Percentiles rank a stretch among this genome's conserved stretches.
Evolutionary conservation across 108 stramenopile species (phyloP).

Genomic region (Asterionellopsis glacialis): DNA sequence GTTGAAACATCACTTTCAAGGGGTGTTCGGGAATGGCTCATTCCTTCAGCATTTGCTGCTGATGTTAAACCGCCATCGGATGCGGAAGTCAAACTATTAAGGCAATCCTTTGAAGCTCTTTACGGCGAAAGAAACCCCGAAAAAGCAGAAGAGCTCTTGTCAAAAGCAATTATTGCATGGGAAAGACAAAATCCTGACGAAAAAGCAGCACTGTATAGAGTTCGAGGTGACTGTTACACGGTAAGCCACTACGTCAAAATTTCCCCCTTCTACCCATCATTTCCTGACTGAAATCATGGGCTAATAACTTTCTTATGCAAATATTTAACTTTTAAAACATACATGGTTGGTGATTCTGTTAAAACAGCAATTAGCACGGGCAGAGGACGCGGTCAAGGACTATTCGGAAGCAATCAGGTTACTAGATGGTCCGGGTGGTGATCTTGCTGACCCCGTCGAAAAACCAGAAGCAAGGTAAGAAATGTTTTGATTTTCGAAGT

Average conservation of each 20-base stretch:
- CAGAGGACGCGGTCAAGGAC: conserved; percentile 42
- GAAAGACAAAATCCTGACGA: conserved; percentile 58
- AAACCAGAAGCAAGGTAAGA: conserved; percentile 47
- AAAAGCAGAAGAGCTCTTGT: conserved; percentile 34
- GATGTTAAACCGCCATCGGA: conserved; percentile 38
- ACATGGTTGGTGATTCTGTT: not conserved
- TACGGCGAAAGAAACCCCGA: conserved; percentile 44
- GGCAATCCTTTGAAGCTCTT: conserved; percentile 56
- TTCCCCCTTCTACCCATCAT: too few relatives aligned
- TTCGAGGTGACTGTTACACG: conserved; percentile 75
- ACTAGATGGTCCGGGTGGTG: conserved; percentile 46
- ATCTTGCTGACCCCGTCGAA: conserved; percentile 61
- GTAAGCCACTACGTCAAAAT: conserved; percentile 9
- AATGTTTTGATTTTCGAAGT: conserved; percentile 1
- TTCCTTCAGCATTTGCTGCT: not conserved
- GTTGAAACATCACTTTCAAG: too few relatives aligned
- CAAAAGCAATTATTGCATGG: conserved; percentile 47
- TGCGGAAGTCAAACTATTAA: conserved; percentile 48
- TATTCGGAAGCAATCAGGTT: conserved; percentile 53
- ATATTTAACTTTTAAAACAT: too few relatives aligned
- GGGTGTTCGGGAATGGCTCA: not conserved
- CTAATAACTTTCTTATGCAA: too few relatives aligned
- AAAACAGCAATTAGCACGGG: conserved; percentile 20
- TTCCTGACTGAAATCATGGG: too few relatives aligned
- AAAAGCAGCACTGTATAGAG: conserved; percentile 63